phyloP scores from a whole-genome alignment of 441 rosid genomes.

The Cnidoscolus chayamansa region DNA sequence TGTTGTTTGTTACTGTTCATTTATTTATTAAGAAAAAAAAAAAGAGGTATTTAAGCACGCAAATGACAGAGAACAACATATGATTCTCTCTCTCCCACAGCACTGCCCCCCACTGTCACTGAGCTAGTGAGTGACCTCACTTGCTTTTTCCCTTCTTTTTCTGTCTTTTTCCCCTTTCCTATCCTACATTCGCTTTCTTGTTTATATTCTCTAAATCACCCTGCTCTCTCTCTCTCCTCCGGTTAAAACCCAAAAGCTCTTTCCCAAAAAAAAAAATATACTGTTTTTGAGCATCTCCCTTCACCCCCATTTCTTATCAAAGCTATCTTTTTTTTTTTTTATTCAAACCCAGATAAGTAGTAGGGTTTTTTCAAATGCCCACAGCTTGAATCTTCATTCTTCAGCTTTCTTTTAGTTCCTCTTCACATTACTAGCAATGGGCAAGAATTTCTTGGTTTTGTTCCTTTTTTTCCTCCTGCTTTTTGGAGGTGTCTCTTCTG shows the following conservation, averaged over 20 bases:
- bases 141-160: slow-evolving; percentile 15
- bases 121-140: slow-evolving; percentile 18
- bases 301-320: slow-evolving; percentile 21
- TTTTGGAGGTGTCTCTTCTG: slow-evolving; percentile 51
- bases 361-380: slow-evolving; percentile 37
- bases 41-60: neutral
- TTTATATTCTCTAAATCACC: neutral
- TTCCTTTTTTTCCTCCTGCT: slow-evolving; percentile 43
- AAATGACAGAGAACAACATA: slow-evolving; percentile 16
- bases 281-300: neutral
- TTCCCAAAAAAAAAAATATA: neutral
- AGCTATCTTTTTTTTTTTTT: slow-evolving; percentile 11
- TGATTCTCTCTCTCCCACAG: slow-evolving; percentile 16
- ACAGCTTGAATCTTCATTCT: slow-evolving; percentile 26
- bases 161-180: slow-evolving; percentile 14
- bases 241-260: neutral
- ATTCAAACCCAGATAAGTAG: slow-evolving; percentile 25
- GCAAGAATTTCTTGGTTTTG: slow-evolving; percentile 41
- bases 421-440: slow-evolving; percentile 28
- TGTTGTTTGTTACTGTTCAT: neutral
- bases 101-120: slow-evolving; percentile 19
- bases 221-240: neutral
- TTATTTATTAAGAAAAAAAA: neutral
- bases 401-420: slow-evolving; percentile 12
- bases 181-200: slow-evolving; percentile 14